phyloP scores from a whole-genome alignment of 148 eudicot species.

The Vaccinium myrtillus region DNA sequence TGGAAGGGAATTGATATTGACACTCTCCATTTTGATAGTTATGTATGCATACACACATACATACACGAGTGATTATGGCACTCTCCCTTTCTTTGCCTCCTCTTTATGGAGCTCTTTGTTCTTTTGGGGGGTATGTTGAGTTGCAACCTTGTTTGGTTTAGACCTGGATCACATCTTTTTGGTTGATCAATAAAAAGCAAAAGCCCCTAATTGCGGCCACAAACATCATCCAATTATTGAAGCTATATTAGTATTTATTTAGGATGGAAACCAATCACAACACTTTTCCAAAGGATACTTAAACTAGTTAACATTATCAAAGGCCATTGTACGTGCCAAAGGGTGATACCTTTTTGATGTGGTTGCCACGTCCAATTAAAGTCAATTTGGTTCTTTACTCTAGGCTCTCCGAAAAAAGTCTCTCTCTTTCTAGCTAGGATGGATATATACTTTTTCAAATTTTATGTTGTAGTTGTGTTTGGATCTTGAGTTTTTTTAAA shows the following conservation, averaged over 20 bases:
- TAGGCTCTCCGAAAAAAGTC: neutral
- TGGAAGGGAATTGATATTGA: no score
- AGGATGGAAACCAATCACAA: neutral
- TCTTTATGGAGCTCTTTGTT: neutral
- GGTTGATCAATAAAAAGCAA: neutral
- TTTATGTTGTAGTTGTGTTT: neutral
- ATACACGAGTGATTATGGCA: no score
- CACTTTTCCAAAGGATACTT: neutral
- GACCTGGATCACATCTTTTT: neutral
- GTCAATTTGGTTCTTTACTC: neutral
- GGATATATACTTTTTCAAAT: neutral
- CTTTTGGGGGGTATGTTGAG: slow-evolving; percentile 3
- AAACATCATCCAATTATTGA: neutral
- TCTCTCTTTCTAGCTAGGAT: neutral
- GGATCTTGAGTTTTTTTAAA: no score
- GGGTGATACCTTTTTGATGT: neutral
- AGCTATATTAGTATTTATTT: neutral
- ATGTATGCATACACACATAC: no score
- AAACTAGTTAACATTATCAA: neutral
- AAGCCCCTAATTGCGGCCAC: slow-evolving; percentile 9
- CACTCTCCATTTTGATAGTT: no score
- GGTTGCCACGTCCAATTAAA: neutral
- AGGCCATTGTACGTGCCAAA: neutral
- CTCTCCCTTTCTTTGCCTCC: no score
- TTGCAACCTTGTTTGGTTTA: neutral